These are phyloP conservation scores for Penicillium cosmopolitanum DNA, from an alignment of 495 filamentous ascomycete genomes.

Conservation along the genomic window DNA sequence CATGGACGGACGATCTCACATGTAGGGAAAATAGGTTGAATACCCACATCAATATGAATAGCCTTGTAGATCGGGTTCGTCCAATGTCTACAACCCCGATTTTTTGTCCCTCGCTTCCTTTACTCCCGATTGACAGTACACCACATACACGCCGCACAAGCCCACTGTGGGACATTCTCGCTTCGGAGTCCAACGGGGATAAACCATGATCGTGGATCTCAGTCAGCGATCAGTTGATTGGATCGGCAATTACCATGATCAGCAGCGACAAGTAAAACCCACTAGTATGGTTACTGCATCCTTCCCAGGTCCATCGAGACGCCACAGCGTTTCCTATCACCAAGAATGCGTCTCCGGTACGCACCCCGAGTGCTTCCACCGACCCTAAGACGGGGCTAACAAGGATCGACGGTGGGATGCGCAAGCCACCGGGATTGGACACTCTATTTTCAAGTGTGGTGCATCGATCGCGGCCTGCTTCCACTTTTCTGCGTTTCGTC, in stretches of 20 bases:
- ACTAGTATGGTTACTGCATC: not conserved
- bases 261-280: not conserved
- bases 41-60: slow-evolving; percentile 5
- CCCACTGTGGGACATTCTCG: not conserved
- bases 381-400: not conserved
- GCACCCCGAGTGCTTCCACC: not conserved
- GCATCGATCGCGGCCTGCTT: not conserved
- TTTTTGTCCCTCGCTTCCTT: slow-evolving; percentile 3
- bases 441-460: not conserved
- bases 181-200: slow-evolving; percentile 6
- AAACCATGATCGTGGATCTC: not conserved
- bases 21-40: slow-evolving; percentile 7
- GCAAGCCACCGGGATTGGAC: slow-evolving; percentile 4
- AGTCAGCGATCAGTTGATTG: slow-evolving; percentile 1
- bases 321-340: not conserved
- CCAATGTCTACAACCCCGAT: not conserved
- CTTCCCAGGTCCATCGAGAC: not conserved
- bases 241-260: slow-evolving; percentile 4
- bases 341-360: not conserved
- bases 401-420: slow-evolving; percentile 9
- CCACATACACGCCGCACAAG: not conserved
- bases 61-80: slow-evolving; percentile 2
- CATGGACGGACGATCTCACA: slow-evolving; percentile 8
- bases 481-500: not conserved
- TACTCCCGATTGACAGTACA: not conserved